Conservation (phyloP, 805 yeast genomes). For the Barnettozyma pratensis region DNA sequence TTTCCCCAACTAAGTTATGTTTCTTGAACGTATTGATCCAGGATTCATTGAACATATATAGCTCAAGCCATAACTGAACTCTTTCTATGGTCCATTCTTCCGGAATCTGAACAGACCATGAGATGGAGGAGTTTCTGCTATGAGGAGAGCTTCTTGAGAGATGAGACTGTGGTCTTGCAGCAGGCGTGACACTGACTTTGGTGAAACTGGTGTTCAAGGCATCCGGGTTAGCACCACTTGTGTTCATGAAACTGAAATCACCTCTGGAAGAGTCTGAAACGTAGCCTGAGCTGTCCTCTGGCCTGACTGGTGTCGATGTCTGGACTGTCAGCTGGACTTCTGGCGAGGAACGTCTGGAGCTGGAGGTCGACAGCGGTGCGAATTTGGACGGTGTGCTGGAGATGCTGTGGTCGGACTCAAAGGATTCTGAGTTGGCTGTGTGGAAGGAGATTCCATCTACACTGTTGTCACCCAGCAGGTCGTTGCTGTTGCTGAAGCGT, state of each 20-base stretch:
- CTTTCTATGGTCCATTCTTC: conserved; percentile 69
- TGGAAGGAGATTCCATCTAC: conserved; percentile 13
- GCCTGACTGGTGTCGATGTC: conserved; percentile 13
- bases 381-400: conserved; percentile 16
- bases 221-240: conserved; percentile 14
- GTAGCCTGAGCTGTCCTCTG: neutral
- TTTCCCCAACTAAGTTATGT: conserved; percentile 53
- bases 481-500: neutral
- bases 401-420: neutral
- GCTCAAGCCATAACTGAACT: conserved; percentile 62
- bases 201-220: neutral
- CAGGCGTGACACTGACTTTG: conserved; percentile 2
- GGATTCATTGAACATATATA: conserved; percentile 61
- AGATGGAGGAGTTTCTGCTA: conserved; percentile 24
- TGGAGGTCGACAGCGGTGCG: conserved; percentile 11
- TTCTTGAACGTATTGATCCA: conserved; percentile 67
- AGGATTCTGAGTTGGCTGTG: conserved; percentile 17
- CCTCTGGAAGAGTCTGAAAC: conserved; percentile 7
- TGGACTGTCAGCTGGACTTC: conserved; percentile 6
- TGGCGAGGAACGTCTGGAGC: conserved; percentile 10
- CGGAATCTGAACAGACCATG: conserved; percentile 50
- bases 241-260: conserved; percentile 24
- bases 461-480: neutral
- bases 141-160: conserved; percentile 16
- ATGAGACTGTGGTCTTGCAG: conserved; percentile 3